A percentile compares a stretch with the other conserved stretches of the same genome.
Conservation (phyloP, 2,329 filamentous ascomycete species). For the Hirsutella minnesotensis region DNA sequence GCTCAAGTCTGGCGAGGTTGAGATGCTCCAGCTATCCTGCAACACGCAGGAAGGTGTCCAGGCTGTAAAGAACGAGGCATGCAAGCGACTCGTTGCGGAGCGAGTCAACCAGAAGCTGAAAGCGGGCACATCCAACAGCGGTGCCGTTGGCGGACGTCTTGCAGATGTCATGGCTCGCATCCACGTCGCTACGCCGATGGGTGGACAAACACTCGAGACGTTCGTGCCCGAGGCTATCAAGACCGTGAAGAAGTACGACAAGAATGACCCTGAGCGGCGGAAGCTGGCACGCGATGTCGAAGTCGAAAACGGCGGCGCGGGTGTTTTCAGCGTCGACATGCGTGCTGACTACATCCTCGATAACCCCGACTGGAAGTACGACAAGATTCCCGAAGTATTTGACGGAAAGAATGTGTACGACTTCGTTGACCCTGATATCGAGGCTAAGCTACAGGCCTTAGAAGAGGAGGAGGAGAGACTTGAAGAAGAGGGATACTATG, state of each 20-base stretch:
- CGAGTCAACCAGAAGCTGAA: constrained; percentile 93
- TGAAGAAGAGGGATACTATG: constrained; percentile 86
- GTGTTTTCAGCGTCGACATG: constrained; percentile 91
- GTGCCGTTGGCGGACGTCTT: constrained; percentile 67
- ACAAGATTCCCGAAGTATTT: constrained; percentile 87
- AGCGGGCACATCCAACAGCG: constrained; percentile 68
- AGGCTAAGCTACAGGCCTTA: constrained; percentile 77
- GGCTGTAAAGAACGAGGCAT: constrained; percentile 87
- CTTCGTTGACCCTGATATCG: constrained; percentile 94
- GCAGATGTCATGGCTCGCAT: constrained; percentile 89
- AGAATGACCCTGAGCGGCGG: constrained; percentile 72
- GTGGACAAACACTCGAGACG: constrained; percentile 63
- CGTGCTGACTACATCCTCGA: constrained; percentile 80
- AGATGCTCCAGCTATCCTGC: constrained; percentile 87
- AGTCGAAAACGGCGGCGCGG: constrained; percentile 83
- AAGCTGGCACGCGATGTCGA: constrained; percentile 78
- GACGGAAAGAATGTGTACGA: constrained; percentile 97
- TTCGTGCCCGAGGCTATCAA: constrained; percentile 83
- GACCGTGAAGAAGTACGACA: constrained; percentile 78
- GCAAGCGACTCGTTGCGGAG: constrained; percentile 84
- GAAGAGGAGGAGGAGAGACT: constrained; percentile 94
- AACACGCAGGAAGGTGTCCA: constrained; percentile 91
- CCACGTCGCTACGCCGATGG: constrained; percentile 90
- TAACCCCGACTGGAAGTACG: constrained; percentile 88
- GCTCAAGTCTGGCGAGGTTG: constrained; percentile 77